Conservation (phyloP, 2,329 filamentous ascomycete genomes). For the Exophiala phaeomuriformis region DNA sequence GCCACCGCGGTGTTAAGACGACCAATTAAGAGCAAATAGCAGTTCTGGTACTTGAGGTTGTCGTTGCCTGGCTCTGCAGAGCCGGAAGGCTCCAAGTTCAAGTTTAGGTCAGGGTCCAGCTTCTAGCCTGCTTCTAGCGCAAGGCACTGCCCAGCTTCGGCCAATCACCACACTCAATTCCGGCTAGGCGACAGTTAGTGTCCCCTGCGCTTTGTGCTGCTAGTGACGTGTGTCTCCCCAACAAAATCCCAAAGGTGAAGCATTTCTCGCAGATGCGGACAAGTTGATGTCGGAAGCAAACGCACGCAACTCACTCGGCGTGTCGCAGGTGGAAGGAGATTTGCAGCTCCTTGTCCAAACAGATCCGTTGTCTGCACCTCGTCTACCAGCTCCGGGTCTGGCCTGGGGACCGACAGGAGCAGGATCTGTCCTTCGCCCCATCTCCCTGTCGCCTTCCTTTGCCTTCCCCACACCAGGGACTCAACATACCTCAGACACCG, state of each 20-base stretch:
- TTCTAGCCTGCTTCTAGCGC: slow-evolving; percentile 21
- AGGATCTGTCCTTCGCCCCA: neutral
- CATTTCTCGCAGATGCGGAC: slow-evolving; percentile 3
- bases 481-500: slow-evolving; percentile 20
- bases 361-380: neutral
- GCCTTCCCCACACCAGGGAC: slow-evolving; percentile 13
- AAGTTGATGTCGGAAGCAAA: too few relatives aligned
- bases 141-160: slow-evolving; percentile 2
- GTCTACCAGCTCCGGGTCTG: neutral
- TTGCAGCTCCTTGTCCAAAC: neutral
- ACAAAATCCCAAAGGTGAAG: slow-evolving; percentile 13
- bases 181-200: neutral
- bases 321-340: neutral
- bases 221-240: slow-evolving; percentile 19
- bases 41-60: too few relatives aligned
- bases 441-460: slow-evolving; percentile 3
- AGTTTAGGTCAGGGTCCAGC: neutral
- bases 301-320: neutral
- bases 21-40: too few relatives aligned
- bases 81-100: too few relatives aligned
- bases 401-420: neutral
- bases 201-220: neutral
- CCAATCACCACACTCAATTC: slow-evolving; percentile 1
- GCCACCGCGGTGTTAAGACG: too few relatives aligned
- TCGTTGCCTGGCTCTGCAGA: too few relatives aligned